Percentiles rank a stretch among this genome's conserved stretches.
These are phyloP conservation scores for Fraxinus angustifolia DNA, from an alignment of 305 asterid species.

Conservation along the genomic window DNA sequence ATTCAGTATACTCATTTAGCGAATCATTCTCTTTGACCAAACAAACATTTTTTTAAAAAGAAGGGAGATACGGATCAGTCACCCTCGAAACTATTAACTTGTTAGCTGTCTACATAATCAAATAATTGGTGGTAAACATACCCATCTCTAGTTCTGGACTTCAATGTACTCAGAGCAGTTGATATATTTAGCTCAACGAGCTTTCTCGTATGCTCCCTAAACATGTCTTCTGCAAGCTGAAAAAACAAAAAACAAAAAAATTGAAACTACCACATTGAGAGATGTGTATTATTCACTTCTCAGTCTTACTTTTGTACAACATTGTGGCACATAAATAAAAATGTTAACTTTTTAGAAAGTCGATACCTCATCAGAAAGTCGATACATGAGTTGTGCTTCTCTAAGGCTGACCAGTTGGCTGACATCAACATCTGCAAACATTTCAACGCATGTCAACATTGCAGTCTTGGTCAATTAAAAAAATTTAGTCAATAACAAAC, in stretches of 20 bases:
- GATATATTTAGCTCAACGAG: conserved; percentile 73
- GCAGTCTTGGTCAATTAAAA: conserved; percentile 18
- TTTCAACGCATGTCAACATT: conserved; percentile 21
- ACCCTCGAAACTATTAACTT: conserved; percentile 4
- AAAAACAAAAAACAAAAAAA: conserved; percentile 20
- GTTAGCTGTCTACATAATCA: conserved; percentile 17
- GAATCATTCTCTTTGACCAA: not conserved
- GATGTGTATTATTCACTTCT: conserved; percentile 14
- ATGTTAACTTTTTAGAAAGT: conserved; percentile 20
- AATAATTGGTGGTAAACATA: conserved; percentile 29
- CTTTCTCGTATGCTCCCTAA: conserved; percentile 87
- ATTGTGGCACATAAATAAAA: conserved; percentile 5
- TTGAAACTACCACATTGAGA: conserved; percentile 18
- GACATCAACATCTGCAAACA: conserved; percentile 62
- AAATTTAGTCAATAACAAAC: conserved; percentile 11
- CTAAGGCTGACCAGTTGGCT: conserved; percentile 73
- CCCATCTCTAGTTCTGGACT: conserved; percentile 74
- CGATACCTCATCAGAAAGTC: conserved; percentile 87
- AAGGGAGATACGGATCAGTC: not conserved
- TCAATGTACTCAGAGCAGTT: conserved; percentile 58
- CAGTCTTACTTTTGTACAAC: conserved; percentile 1
- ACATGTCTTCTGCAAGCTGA: conserved; percentile 90
- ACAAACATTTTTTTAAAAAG: not conserved
- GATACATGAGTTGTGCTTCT: conserved; percentile 80
- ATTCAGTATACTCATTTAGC: not conserved